Conservation (phyloP, 2,329 filamentous ascomycete genomes). For the Fusarium sublunatum region DNA sequence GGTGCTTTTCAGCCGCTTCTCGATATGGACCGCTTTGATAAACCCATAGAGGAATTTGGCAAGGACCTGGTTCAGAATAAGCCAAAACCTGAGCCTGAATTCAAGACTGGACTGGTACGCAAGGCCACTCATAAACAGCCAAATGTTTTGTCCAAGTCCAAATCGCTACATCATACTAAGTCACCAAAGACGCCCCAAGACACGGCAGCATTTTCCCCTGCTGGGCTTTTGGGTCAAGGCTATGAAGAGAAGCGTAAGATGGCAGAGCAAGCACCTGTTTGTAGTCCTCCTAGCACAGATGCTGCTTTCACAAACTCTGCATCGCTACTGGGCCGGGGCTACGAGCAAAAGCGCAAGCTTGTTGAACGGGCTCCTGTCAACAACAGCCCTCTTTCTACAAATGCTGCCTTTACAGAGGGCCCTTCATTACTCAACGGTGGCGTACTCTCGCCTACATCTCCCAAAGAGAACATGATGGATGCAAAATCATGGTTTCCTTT, state of each 20-base stretch:
- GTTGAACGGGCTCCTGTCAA: conserved; percentile 43
- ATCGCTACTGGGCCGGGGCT: conserved; percentile 63
- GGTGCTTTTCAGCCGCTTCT: conserved; percentile 76
- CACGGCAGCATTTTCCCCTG: conserved; percentile 60
- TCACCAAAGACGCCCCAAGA: conserved; percentile 27
- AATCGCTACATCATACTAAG: conserved; percentile 43
- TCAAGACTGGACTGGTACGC: conserved; percentile 27
- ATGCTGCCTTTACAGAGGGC: conserved; percentile 64
- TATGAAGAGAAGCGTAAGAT: conserved; percentile 60
- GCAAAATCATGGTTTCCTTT: conserved; percentile 53
- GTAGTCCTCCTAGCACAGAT: conserved; percentile 46
- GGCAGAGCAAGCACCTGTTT: conserved; percentile 41
- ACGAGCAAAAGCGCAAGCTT: conserved; percentile 59
- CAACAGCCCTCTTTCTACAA: conserved; percentile 43
- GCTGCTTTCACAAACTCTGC: conserved; percentile 66
- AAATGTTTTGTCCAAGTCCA: conserved; percentile 39
- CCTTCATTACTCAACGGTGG: conserved; percentile 65
- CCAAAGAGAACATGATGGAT: conserved; percentile 47
- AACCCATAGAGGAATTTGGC: conserved; percentile 62
- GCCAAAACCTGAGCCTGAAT: conserved; percentile 24
- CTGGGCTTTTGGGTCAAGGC: conserved; percentile 62
- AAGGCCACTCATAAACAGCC: conserved; percentile 26
- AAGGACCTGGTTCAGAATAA: conserved; percentile 53
- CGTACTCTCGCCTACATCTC: conserved; percentile 35
- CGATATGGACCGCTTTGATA: conserved; percentile 69